These are phyloP conservation scores for Zygoascus bituminiphila DNA, from an alignment of 805 yeast genomes.

Conservation along the genomic window DNA sequence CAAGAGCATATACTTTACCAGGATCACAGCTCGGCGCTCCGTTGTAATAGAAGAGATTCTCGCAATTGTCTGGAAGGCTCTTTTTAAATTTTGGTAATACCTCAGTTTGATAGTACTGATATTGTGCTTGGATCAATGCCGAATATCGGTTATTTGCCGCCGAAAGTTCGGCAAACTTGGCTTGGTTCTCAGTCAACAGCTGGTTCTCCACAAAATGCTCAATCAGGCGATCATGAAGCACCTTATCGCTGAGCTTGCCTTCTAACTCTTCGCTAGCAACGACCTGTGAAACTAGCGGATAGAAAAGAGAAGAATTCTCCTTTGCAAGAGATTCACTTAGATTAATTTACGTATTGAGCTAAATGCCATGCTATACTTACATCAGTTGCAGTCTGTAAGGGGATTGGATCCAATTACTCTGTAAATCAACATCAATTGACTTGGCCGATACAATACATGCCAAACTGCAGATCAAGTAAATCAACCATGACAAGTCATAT, in stretches of 20 bases:
- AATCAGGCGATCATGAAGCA: slow-evolving; percentile 15
- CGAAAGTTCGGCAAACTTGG: slow-evolving; percentile 33
- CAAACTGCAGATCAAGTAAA: neutral
- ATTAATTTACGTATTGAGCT: no score
- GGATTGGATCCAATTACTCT: slow-evolving; percentile 16
- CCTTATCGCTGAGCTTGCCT: slow-evolving; percentile 12
- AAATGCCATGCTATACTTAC: slow-evolving; percentile 12
- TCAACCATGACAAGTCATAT: neutral
- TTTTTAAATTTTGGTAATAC: slow-evolving; percentile 29
- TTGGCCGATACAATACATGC: neutral
- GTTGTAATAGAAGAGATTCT: slow-evolving; percentile 46
- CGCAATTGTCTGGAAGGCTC: slow-evolving; percentile 30
- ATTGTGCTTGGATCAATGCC: slow-evolving; percentile 62
- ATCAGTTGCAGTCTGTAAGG: slow-evolving; percentile 16
- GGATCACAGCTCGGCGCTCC: slow-evolving; percentile 52
- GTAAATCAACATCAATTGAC: slow-evolving; percentile 11
- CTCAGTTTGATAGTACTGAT: slow-evolving; percentile 37
- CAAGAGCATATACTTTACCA: slow-evolving; percentile 73
- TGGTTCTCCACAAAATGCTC: slow-evolving; percentile 14
- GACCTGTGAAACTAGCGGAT: slow-evolving; percentile 25
- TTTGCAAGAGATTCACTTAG: slow-evolving; percentile 29
- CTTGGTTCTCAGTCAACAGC: slow-evolving; percentile 13
- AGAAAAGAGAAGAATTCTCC: slow-evolving; percentile 27
- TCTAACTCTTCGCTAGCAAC: slow-evolving; percentile 13
- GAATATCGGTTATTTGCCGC: slow-evolving; percentile 42